phyloP scores from a whole-genome alignment of 192 early-diverging fungal species.

The Coemansia sp. region DNA sequence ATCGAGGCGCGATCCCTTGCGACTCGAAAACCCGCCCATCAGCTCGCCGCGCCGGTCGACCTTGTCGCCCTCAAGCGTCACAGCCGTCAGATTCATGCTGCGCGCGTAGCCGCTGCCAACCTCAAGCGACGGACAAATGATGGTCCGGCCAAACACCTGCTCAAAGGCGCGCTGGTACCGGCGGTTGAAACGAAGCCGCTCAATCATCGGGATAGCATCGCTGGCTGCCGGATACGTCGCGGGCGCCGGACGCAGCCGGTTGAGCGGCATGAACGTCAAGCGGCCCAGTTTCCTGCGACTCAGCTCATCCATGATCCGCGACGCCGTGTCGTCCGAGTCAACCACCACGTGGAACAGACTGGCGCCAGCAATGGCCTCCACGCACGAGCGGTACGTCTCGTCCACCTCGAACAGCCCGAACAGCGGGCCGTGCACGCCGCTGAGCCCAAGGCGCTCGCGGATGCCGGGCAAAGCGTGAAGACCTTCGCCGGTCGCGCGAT shows the following conservation, averaged over 20 bases:
- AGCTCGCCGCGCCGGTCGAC: constrained; percentile 92
- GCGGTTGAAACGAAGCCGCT: constrained; percentile 72
- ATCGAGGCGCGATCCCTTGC: constrained; percentile 71
- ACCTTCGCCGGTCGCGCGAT: constrained; percentile 80
- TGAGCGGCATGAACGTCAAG: constrained; percentile 95
- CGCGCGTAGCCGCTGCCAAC: constrained; percentile 79
- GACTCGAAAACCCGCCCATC: constrained; percentile 86
- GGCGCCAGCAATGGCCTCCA: constrained; percentile 82
- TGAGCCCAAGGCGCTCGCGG: constrained; percentile 61
- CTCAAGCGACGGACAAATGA: constrained; percentile 84
- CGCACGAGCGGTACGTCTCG: constrained; percentile 77
- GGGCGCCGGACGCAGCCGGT: constrained; percentile 68
- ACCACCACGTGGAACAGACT: constrained; percentile 97
- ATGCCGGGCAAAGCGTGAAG: constrained; percentile 73
- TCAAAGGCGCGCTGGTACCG: constrained; percentile 75
- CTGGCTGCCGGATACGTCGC: constrained; percentile 64
- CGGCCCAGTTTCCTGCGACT: constrained; percentile 68
- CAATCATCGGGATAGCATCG: constrained; percentile 84
- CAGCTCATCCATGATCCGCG: constrained; percentile 61
- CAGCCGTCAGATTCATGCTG: constrained; percentile 73
- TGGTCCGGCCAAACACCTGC: constrained; percentile 90
- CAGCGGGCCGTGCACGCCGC: constrained; percentile 87
- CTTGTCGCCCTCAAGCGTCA: constrained; percentile 91
- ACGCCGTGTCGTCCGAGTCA: constrained; percentile 90
- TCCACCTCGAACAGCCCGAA: constrained; percentile 92